A percentile compares a stretch with the other conserved stretches of the same genome.
Evolutionary conservation across 2,329 filamentous ascomycete species (phyloP).

Genomic region (Pezicula carpinea): DNA sequence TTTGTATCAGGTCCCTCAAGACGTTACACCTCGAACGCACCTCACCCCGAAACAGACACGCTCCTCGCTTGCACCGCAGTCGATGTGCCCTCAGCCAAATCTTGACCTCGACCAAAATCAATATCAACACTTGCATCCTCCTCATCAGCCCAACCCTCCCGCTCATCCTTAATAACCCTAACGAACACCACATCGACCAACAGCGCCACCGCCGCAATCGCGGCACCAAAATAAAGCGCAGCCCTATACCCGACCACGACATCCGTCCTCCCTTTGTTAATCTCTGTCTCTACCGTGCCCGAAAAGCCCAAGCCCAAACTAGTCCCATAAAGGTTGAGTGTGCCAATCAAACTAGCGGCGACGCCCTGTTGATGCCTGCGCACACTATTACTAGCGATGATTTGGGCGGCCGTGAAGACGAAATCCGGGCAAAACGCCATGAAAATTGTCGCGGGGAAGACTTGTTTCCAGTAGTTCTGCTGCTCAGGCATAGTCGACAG

Average conservation of each 20-base stretch:
- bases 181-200: slow-evolving; percentile 34
- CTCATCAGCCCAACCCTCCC: slow-evolving; percentile 27
- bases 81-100: too few species aligned
- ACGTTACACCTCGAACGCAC: too few species aligned
- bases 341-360: slow-evolving; percentile 43
- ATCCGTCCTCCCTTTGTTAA: slow-evolving; percentile 12
- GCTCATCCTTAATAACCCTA: slow-evolving; percentile 36
- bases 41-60: too few species aligned
- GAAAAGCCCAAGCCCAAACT: slow-evolving; percentile 40
- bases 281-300: slow-evolving; percentile 32
- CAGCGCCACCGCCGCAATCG: slow-evolving; percentile 28
- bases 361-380: slow-evolving; percentile 42
- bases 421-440: slow-evolving; percentile 42
- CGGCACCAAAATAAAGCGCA: slow-evolving; percentile 38
- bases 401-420: slow-evolving; percentile 44
- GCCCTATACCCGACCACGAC: slow-evolving; percentile 31
- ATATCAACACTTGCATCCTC: too few species aligned
- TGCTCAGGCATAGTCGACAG: slow-evolving; percentile 41
- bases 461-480: slow-evolving; percentile 39
- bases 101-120: too few species aligned
- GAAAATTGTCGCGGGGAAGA: slow-evolving; percentile 35
- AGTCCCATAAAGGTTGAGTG: slow-evolving; percentile 35
- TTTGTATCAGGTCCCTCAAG: too few species aligned
- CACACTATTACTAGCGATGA: slow-evolving; percentile 49
- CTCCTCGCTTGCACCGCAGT: too few species aligned